Percentiles rank a stretch among this genome's conserved stretches.
phyloP scores from a whole-genome alignment of 192 early-diverging fungal genomes.

The Dissophora globulifera region DNA sequence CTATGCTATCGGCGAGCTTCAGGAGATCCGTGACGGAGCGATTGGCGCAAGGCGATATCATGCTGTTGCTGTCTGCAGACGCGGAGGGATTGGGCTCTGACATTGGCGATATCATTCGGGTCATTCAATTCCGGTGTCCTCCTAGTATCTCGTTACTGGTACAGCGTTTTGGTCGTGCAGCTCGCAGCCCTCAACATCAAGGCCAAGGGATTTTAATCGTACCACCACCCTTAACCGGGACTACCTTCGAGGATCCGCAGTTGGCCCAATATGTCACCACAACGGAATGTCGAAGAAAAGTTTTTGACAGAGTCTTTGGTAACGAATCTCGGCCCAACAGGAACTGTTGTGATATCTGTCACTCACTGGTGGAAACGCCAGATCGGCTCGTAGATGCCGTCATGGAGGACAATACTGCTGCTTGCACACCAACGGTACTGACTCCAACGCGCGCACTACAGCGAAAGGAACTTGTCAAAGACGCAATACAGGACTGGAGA shows the following conservation, averaged over 20 bases:
- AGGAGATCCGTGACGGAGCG: neutral
- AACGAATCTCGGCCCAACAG: neutral
- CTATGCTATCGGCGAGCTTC: constrained; percentile 2
- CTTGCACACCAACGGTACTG: neutral
- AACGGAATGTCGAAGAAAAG: constrained; percentile 3
- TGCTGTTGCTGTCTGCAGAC: constrained; percentile 10
- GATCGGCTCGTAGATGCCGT: neutral
- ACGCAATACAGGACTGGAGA: constrained; percentile 4
- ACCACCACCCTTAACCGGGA: neutral
- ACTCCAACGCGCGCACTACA: neutral
- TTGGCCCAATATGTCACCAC: constrained; percentile 3
- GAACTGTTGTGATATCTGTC: constrained; percentile 23
- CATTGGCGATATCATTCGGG: constrained; percentile 21
- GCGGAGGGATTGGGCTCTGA: constrained; percentile 30
- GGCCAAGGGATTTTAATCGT: constrained; percentile 11
- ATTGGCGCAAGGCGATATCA: constrained; percentile 4
- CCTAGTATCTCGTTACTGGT: constrained; percentile 4
- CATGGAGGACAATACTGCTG: neutral
- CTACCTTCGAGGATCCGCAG: neutral
- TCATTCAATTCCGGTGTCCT: constrained; percentile 16
- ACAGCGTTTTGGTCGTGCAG: constrained; percentile 21
- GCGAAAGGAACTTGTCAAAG: constrained; percentile 6
- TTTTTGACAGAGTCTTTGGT: constrained; percentile 7
- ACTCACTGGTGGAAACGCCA: neutral
- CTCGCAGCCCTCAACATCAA: constrained; percentile 1